Percentiles rank a stretch among this genome's conserved stretches.
Evolutionary conservation across 2,329 filamentous ascomycete species (phyloP).

Genomic region (Ophiostoma himal-ulmi): DNA sequence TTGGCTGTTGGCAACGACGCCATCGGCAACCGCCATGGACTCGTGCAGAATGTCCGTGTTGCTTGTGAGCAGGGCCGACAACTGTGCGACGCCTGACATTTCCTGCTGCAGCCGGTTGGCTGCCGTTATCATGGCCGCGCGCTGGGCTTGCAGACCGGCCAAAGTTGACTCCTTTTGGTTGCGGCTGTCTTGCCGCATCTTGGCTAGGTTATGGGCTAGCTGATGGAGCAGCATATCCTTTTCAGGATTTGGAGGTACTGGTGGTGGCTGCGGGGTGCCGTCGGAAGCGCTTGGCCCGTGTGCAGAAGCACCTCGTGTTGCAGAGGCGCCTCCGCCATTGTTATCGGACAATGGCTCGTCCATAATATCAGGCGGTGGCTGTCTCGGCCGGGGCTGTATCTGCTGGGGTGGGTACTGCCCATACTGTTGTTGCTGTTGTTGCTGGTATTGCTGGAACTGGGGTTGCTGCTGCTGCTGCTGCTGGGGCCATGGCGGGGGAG

Average conservation of each 20-base stretch:
- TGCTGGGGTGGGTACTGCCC: slow-evolving; percentile 28
- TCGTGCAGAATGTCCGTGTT: slow-evolving; percentile 76
- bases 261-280: slow-evolving; percentile 55
- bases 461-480: slow-evolving; percentile 25
- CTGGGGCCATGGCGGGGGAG: slow-evolving; percentile 4
- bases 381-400: slow-evolving; percentile 36
- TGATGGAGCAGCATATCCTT: slow-evolving; percentile 81
- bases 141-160: slow-evolving; percentile 70
- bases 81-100: slow-evolving; percentile 61
- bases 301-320: slow-evolving; percentile 37
- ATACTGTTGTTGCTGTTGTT: slow-evolving; percentile 25
- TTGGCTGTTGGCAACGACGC: slow-evolving; percentile 66
- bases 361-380: slow-evolving; percentile 49
- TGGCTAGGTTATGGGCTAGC: slow-evolving; percentile 63
- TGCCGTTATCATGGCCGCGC: slow-evolving; percentile 66
- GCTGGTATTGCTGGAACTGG: slow-evolving; percentile 30
- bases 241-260: slow-evolving; percentile 91
- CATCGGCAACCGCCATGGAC: slow-evolving; percentile 71
- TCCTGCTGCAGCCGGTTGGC: slow-evolving; percentile 68
- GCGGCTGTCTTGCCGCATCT: slow-evolving; percentile 62
- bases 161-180: slow-evolving; percentile 69
- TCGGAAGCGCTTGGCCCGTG: not conserved
- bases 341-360: slow-evolving; percentile 47
- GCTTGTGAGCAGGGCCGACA: slow-evolving; percentile 63
- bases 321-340: slow-evolving; percentile 31